These are phyloP conservation scores for Hypomontagnella submonticulosa DNA, from an alignment of 495 filamentous ascomycete genomes.

Conservation along the genomic window DNA sequence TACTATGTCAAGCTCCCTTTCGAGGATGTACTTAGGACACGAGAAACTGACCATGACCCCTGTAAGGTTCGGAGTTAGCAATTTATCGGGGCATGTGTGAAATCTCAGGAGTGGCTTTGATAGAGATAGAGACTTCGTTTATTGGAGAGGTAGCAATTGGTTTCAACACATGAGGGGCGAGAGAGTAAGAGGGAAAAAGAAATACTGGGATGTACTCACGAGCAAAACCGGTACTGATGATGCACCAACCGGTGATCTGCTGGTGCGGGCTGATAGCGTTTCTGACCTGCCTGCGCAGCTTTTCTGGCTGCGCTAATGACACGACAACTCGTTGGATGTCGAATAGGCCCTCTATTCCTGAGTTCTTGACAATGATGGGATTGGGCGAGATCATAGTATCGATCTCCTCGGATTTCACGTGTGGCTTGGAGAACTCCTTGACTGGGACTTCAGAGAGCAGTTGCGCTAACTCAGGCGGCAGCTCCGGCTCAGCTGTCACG, in stretches of 20 bases:
- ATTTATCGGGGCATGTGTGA: not conserved
- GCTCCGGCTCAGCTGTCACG: slow-evolving; percentile 3
- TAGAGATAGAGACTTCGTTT: no score
- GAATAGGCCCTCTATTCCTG: slow-evolving; percentile 54
- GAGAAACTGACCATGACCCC: slow-evolving; percentile 51
- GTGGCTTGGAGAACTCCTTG: slow-evolving; percentile 22
- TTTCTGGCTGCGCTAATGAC: slow-evolving; percentile 47
- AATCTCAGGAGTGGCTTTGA: no score
- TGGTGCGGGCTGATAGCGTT: slow-evolving; percentile 45
- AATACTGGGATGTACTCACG: slow-evolving; percentile 15
- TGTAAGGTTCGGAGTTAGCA: not conserved
- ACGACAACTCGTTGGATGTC: slow-evolving; percentile 57
- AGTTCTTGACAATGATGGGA: slow-evolving; percentile 54
- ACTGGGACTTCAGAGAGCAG: slow-evolving; percentile 33
- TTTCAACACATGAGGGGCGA: no score
- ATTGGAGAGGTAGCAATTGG: no score
- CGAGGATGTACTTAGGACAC: slow-evolving; percentile 48
- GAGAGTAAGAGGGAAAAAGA: no score
- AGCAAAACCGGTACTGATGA: slow-evolving; percentile 52
- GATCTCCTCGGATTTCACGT: slow-evolving; percentile 18
- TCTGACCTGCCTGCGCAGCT: slow-evolving; percentile 46
- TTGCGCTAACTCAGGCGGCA: slow-evolving; percentile 24
- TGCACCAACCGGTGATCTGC: slow-evolving; percentile 51
- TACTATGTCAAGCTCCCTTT: slow-evolving; percentile 52
- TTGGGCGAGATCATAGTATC: slow-evolving; percentile 52